Evolutionary conservation across 2,329 filamentous ascomycete species (phyloP).

Genomic region (Tolypocladium ovalisporum): DNA sequence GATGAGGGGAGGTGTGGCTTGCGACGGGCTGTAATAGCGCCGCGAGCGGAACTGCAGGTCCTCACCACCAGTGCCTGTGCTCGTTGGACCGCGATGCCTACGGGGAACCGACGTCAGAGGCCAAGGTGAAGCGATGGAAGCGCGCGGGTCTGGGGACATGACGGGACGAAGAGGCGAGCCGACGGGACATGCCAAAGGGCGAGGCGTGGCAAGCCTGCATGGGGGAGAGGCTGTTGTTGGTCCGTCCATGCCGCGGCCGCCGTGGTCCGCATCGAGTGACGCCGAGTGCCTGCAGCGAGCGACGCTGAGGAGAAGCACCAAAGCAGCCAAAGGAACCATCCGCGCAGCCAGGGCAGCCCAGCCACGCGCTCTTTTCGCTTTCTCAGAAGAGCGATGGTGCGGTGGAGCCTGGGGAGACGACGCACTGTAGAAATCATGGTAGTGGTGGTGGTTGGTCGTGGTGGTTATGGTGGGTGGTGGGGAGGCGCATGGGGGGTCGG

Average conservation of each 20-base stretch:
- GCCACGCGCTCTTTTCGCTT: not conserved
- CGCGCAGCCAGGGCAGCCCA: not conserved
- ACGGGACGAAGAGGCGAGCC: not conserved
- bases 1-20: not conserved
- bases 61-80: not conserved
- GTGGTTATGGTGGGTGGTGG: not conserved
- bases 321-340: not conserved
- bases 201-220: too few relatives aligned
- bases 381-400: not conserved
- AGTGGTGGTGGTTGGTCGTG: not conserved
- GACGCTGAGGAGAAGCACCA: not conserved
- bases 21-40: not conserved
- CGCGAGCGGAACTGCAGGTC: not conserved
- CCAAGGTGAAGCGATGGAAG: not conserved
- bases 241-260: not conserved
- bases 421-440: not conserved
- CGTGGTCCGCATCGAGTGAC: not conserved
- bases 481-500: not conserved
- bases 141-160: not conserved
- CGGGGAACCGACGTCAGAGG: not conserved
- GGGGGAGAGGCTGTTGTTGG: not conserved
- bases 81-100: not conserved
- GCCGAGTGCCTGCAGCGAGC: not conserved
- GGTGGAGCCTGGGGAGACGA: not conserved
- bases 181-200: too few relatives aligned